phyloP scores from a whole-genome alignment of 257 asterid genomes.

The Gentiana dahurica region DNA sequence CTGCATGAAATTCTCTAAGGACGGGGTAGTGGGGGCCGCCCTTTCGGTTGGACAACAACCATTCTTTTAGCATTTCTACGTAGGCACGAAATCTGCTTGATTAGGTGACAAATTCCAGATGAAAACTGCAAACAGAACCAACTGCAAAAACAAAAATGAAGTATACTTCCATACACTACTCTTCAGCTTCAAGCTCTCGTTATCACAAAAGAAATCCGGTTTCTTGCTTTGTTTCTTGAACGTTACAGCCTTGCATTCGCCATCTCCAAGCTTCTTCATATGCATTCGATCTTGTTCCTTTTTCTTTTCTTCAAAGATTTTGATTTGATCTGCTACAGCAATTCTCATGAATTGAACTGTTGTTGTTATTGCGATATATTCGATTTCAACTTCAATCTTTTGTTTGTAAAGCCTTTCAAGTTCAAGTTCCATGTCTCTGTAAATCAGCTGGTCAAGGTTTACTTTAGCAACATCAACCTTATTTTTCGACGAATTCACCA shows the following conservation, averaged over 20 bases:
- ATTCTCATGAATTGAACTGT: slow-evolving; percentile 32
- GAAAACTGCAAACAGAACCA: slow-evolving; percentile 32
- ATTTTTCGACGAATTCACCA: slow-evolving; percentile 11
- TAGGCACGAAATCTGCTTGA: slow-evolving; percentile 49
- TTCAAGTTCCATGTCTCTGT: slow-evolving; percentile 25
- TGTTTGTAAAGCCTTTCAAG: slow-evolving; percentile 48
- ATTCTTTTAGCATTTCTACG: slow-evolving; percentile 24
- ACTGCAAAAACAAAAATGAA: slow-evolving; percentile 39
- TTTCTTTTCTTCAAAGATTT: slow-evolving; percentile 39
- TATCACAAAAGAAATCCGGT: slow-evolving; percentile 37
- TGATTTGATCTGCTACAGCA: slow-evolving; percentile 35
- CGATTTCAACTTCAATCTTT: slow-evolving; percentile 70
- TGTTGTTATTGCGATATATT: slow-evolving; percentile 37
- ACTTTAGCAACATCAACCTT: slow-evolving; percentile 20
- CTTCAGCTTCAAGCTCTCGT: slow-evolving; percentile 36
- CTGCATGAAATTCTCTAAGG: too few species aligned
- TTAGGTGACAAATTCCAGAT: slow-evolving; percentile 26
- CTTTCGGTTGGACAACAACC: too few species aligned
- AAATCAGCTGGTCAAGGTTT: slow-evolving; percentile 16
- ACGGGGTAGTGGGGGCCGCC: too few species aligned
- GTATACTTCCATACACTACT: slow-evolving; percentile 39
- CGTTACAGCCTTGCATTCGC: slow-evolving; percentile 36
- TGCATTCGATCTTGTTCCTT: slow-evolving; percentile 38
- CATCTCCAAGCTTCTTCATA: slow-evolving; percentile 30
- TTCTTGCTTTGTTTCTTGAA: slow-evolving; percentile 37